Evolutionary conservation across 164 flowering plant genomes (phyloP).

Genomic region (Liriodendron chinense): DNA sequence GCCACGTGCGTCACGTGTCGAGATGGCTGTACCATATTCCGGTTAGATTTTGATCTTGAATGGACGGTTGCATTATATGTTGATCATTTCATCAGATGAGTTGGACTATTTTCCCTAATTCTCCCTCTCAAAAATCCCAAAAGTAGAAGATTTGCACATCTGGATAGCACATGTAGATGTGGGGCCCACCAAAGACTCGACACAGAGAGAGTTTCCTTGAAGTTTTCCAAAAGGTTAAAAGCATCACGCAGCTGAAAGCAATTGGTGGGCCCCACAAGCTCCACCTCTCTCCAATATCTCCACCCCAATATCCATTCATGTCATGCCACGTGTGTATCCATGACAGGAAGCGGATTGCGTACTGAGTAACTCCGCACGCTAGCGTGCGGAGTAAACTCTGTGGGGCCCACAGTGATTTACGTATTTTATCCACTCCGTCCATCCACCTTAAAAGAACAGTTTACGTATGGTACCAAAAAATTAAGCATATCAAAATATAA

Average conservation of each 20-base stretch:
- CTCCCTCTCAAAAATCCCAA: not conserved
- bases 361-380: no score
- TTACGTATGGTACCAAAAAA: no score
- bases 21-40: no score
- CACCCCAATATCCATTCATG: not conserved
- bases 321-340: not conserved
- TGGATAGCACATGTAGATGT: not conserved
- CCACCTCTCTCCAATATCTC: not conserved
- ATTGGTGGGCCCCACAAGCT: not conserved
- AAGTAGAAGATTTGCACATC: not conserved
- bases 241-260: not conserved
- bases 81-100: not conserved
- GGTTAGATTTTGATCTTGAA: no score
- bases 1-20: no score
- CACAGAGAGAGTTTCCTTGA: not conserved
- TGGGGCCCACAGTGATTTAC: no score
- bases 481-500: no score
- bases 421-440: no score
- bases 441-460: no score
- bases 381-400: no score
- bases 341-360: no score
- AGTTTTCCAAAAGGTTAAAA: no score
- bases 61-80: not conserved
- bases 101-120: not conserved
- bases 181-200: not conserved